A percentile compares a stretch with the other conserved stretches of the same genome.
Evolutionary conservation across 768 basidiomycete genomes (phyloP).

Genomic region (Pluteus cervinus): DNA sequence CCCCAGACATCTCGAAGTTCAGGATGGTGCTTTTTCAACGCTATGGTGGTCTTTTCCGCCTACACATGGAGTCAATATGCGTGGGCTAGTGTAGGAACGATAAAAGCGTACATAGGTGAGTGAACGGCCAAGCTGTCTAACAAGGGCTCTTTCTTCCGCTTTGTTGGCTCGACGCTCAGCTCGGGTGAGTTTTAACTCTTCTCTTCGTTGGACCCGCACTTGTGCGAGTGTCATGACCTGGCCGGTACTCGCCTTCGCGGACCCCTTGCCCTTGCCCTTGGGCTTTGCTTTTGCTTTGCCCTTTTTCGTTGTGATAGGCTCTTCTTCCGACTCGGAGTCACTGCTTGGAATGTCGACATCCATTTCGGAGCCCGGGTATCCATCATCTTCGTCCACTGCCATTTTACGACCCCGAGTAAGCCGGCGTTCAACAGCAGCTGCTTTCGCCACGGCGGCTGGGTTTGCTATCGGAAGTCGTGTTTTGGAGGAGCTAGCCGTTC

Average conservation of each 20-base stretch:
- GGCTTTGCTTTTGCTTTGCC: conserved; percentile 11
- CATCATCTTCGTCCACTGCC: conserved; percentile 16
- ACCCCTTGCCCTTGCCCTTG: conserved; percentile 9
- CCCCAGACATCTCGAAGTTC: conserved; percentile 87
- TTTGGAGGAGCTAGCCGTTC: conserved; percentile 32
- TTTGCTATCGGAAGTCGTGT: conserved; percentile 27
- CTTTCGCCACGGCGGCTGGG: conserved; percentile 34
- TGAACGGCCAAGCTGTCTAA: conserved; percentile 59
- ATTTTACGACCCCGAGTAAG: conserved; percentile 26
- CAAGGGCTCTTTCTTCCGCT: conserved; percentile 44
- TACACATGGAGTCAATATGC: conserved; percentile 25
- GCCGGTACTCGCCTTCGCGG: not conserved
- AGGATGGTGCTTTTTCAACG: conserved; percentile 64
- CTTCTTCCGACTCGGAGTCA: conserved; percentile 29
- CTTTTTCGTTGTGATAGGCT: conserved; percentile 23
- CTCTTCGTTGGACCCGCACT: conserved; percentile 17
- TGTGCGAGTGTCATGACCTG: conserved; percentile 29
- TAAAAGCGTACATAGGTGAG: conserved; percentile 56
- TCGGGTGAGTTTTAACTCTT: conserved; percentile 10
- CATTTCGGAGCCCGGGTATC: conserved; percentile 17
- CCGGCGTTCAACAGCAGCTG: conserved; percentile 52
- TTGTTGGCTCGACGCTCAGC: conserved; percentile 23
- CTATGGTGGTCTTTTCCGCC: conserved; percentile 67
- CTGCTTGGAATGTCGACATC: conserved; percentile 20
- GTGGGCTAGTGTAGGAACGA: conserved; percentile 1